phyloP scores from a whole-genome alignment of 2,329 filamentous ascomycete species.

The Coleophoma crateriformis region DNA sequence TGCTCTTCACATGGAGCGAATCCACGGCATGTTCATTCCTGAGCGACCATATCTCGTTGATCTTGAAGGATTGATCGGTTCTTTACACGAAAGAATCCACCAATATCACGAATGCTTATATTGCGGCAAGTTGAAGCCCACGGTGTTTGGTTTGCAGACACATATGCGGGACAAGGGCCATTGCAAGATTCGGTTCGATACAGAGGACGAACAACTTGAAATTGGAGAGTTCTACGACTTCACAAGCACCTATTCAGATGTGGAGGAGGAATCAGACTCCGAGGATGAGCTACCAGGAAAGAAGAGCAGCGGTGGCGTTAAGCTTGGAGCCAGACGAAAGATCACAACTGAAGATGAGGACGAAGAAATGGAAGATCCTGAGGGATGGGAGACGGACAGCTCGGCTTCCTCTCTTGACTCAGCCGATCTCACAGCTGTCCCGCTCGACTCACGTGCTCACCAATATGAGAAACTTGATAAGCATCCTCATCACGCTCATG shows the following conservation, averaged over 20 bases:
- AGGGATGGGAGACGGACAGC: constrained; percentile 94
- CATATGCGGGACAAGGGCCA: constrained; percentile 97
- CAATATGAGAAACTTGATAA: constrained; percentile 68
- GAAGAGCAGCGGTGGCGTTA: constrained; percentile 54
- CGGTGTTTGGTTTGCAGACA: constrained; percentile 76
- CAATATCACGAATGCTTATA: constrained; percentile 80
- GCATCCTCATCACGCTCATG: constrained; percentile 70
- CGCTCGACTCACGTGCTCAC: constrained; percentile 65
- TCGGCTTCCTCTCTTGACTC: constrained; percentile 85
- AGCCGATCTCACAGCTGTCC: constrained; percentile 74
- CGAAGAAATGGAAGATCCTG: constrained; percentile 54
- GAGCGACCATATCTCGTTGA: constrained; percentile 81
- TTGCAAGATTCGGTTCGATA: constrained; percentile 91
- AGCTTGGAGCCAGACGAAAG: constrained; percentile 60
- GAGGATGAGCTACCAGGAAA: constrained; percentile 45
- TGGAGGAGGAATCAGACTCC: constrained; percentile 54
- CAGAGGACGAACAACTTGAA: constrained; percentile 84
- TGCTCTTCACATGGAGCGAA: constrained; percentile 81
- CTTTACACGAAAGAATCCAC: constrained; percentile 75
- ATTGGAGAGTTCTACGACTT: constrained; percentile 98
- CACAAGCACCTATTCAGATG: constrained; percentile 88
- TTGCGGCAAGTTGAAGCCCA: constrained; percentile 79
- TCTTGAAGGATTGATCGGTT: constrained; percentile 71
- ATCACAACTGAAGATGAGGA: constrained; percentile 46
- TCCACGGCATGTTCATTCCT: constrained; percentile 93